Evolutionary conservation across 1,139 yeast genomes (phyloP).

Genomic region (Suhomyces kunorum): DNA sequence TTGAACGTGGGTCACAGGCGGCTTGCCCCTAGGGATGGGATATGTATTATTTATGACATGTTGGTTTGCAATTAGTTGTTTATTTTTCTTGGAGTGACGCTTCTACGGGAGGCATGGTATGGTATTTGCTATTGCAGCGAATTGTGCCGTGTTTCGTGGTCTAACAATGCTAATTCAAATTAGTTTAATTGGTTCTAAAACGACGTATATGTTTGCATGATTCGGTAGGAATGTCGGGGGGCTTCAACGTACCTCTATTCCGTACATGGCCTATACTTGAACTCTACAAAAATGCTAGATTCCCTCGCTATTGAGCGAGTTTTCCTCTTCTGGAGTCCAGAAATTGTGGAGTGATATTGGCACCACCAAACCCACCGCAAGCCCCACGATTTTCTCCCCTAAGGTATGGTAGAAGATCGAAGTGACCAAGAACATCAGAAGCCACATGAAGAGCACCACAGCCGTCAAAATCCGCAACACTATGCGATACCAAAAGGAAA

Average conservation of each 20-base stretch:
- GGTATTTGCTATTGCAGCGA: too few species aligned
- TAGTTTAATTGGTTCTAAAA: too few species aligned
- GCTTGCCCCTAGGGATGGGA: background rate
- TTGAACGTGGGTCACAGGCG: background rate
- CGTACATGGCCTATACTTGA: too few species aligned
- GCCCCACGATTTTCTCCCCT: constrained; percentile 55
- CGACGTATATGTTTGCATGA: too few species aligned
- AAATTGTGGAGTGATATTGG: constrained; percentile 24
- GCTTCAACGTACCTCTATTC: too few species aligned
- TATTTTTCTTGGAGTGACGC: background rate
- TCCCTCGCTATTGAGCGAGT: too few species aligned
- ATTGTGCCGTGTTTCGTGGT: too few species aligned
- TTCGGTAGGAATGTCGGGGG: too few species aligned
- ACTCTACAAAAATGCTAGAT: too few species aligned
- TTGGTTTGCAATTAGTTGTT: background rate
- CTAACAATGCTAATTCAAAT: too few species aligned
- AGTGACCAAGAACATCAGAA: constrained; percentile 50
- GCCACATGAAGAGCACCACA: constrained; percentile 39
- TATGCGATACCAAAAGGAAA: background rate
- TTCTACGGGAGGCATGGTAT: too few species aligned
- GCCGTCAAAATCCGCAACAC: constrained; percentile 7
- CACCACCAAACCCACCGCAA: constrained; percentile 45
- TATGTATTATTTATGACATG: constrained; percentile 5
- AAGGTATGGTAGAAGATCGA: constrained; percentile 64
- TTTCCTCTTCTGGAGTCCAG: background rate